These are phyloP conservation scores for Saturnispora sekii DNA, from an alignment of 805 yeast genomes.

Conservation along the genomic window DNA sequence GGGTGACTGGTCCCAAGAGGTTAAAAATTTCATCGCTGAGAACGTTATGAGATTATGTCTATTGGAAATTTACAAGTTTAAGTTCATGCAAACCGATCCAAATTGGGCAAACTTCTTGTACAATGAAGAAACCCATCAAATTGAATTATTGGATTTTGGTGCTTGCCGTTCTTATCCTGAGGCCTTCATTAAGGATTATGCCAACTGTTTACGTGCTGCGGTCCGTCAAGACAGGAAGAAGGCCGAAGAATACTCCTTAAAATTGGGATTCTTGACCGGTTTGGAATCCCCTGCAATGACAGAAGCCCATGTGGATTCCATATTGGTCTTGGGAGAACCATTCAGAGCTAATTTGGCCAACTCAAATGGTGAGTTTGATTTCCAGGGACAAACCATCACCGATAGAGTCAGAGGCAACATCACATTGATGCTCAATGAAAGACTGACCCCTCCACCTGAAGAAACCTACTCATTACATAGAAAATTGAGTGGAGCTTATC, in stretches of 20 bases:
- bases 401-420: constrained; percentile 86
- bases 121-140: constrained; percentile 56
- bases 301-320: constrained; percentile 88
- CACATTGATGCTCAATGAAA: constrained; percentile 79
- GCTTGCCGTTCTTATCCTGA: constrained; percentile 76
- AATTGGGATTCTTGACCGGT: constrained; percentile 86
- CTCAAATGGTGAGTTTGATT: constrained; percentile 52
- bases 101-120: constrained; percentile 97
- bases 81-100: constrained; percentile 97
- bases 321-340: constrained; percentile 87
- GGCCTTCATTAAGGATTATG: constrained; percentile 60
- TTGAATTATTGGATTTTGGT: constrained; percentile 90
- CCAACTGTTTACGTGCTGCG: constrained; percentile 65
- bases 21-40: constrained; percentile 72
- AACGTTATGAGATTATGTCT: constrained; percentile 81
- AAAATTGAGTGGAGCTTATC: constrained; percentile 87
- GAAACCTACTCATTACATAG: constrained; percentile 96
- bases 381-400: constrained; percentile 80
- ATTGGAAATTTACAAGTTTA: constrained; percentile 72
- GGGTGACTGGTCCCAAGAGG: constrained; percentile 64
- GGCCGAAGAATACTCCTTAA: constrained; percentile 55
- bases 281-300: constrained; percentile 79
- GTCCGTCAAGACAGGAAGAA: constrained; percentile 53
- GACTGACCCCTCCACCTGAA: constrained; percentile 95
- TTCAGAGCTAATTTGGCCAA: constrained; percentile 43